Conservation (phyloP, 2,329 filamentous ascomycete genomes). For the Claviceps humidiphila region DNA sequence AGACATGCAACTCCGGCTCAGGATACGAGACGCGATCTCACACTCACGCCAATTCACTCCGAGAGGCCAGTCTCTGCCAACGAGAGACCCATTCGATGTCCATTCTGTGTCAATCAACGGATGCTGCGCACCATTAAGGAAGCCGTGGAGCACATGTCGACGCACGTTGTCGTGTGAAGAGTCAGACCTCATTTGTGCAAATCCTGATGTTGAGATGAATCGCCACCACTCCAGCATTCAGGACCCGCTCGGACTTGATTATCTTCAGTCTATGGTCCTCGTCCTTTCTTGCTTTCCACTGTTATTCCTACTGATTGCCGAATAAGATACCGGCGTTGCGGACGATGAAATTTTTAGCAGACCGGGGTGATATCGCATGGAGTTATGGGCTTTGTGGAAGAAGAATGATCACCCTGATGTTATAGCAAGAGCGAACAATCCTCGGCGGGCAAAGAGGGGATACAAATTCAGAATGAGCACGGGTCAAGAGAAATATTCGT, state of each 20-base stretch:
- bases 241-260: background rate
- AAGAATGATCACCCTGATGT: background rate
- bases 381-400: background rate
- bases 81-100: conserved; percentile 41
- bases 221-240: background rate
- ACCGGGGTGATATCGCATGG: background rate
- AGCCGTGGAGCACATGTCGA: conserved; percentile 49
- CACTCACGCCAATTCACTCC: conserved; percentile 41
- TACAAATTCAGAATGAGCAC: background rate
- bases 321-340: background rate
- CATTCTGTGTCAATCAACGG: conserved; percentile 47
- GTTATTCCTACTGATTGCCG: no score
- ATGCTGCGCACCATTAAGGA: conserved; percentile 49
- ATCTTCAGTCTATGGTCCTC: no score
- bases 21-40: conserved; percentile 29
- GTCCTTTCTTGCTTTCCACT: no score
- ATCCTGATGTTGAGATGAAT: background rate
- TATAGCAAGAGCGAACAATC: background rate
- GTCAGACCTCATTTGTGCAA: background rate
- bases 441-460: no score
- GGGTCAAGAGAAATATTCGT: background rate
- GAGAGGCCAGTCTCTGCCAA: conserved; percentile 30
- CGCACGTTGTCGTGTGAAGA: conserved; percentile 41
- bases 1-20: conserved; percentile 23
- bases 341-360: background rate